phyloP scores from a whole-genome alignment of 345 rosid species.

The Fremontodendron californicum region DNA sequence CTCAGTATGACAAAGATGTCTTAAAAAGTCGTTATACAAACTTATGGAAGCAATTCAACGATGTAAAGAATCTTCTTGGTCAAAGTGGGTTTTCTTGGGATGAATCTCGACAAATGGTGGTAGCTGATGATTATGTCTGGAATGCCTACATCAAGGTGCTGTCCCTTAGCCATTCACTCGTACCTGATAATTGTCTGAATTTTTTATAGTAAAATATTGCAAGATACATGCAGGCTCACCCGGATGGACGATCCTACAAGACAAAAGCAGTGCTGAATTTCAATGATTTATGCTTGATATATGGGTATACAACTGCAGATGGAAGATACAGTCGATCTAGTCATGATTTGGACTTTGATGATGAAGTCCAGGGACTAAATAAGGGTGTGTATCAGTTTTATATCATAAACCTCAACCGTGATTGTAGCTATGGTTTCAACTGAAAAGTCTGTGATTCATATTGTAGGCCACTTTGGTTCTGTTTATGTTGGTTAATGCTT shows the following conservation, averaged over 20 bases:
- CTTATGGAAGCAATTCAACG: constrained; percentile 77
- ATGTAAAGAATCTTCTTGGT: constrained; percentile 62
- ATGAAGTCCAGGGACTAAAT: constrained; percentile 49
- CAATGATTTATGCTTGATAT: constrained; percentile 65
- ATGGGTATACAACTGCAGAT: constrained; percentile 74
- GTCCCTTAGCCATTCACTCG: constrained; percentile 1
- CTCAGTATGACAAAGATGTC: constrained; percentile 81
- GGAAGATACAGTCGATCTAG: constrained; percentile 92
- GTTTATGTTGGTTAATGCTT: background rate
- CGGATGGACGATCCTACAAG: constrained; percentile 67
- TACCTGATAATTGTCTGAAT: background rate
- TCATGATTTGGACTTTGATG: constrained; percentile 75
- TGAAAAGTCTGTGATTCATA: background rate
- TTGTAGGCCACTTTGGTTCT: background rate
- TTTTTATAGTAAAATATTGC: constrained; percentile 12
- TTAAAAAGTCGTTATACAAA: constrained; percentile 67
- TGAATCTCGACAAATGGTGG: constrained; percentile 60
- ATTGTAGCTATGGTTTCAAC: background rate
- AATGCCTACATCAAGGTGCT: constrained; percentile 59
- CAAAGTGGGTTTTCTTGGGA: constrained; percentile 80
- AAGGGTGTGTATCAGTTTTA: constrained; percentile 37
- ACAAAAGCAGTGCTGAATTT: constrained; percentile 65
- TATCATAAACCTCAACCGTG: background rate
- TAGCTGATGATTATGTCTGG: constrained; percentile 70
- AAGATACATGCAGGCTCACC: constrained; percentile 52